Evolutionary conservation across 108 stramenopile species (phyloP), one percentile per base, ranked within the genome.

Genomic region (Discostella stelligeroides): DNA sequence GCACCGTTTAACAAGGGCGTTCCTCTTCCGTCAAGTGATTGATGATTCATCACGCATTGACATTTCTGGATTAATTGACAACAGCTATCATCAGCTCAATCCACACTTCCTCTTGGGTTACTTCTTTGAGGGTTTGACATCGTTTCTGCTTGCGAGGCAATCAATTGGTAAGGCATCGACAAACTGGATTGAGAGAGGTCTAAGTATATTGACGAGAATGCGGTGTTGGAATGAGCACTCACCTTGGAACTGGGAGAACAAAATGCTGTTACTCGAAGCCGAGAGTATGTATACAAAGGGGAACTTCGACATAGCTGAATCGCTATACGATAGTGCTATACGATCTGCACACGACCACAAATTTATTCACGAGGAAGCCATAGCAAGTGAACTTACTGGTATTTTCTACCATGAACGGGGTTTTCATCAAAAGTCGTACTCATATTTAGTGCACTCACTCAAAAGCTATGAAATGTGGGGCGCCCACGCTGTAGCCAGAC

Each of bases 181-280:
- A 17, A 17, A 63, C 46, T 63, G 45, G 42, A 0, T 12, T 23
- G 0, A 28, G 7, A 45, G 27, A 24, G 62, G 62, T 7, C 45
- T 47, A 28, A 27, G 12, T 4, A 46, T 46, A 21, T 48, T 12
- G 25, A 45, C 13, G 27, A 24, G 7, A 38, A 47, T 63, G 42
- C 7, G 1, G 15, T 41, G 14, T 30, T 30, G 23, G 25, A 23
- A 7, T 2, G 62, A 45, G 23, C 27, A 23, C 25, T 47, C 23
- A 47, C 1, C 47, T n/a, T 63, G 62, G 62, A 63, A 63, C 28
- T 63, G 38, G n/a, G n/a, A n/a, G n/a, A n/a, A n/a, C n/a, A n/a
- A n/a, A n/a, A n/a, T n/a, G n/a, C n/a, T n/a, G n/a, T 47, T 47
- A 10, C 62, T 63, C 6, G 25, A 42, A 25, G 62, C 62, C 23